Base-by-base conservation (phyloP, 148 eudicot species). In the Suaeda aralocaspica region DNA sequence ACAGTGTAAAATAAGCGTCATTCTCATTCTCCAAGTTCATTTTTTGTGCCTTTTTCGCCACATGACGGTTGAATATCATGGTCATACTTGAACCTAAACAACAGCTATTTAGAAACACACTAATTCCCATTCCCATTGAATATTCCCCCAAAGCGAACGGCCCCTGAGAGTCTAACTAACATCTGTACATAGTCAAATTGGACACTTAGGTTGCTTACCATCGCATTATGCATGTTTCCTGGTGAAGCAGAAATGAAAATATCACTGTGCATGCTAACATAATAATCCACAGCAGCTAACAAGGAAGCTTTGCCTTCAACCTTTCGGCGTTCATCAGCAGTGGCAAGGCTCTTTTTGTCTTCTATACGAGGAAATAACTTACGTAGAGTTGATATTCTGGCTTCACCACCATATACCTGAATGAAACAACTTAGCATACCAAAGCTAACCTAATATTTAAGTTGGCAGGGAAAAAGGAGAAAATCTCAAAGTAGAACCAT, bases 171-270 rank as follows among this genome's bases (percentile, higher is more conserved):
- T 1, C 0, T 49, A 22, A 49, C 19, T 21, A 18, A 49, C 6
- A 19, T 18, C 18, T 49, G 24, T 49, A 49, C 18, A 19, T 14
- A 25, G 24, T 60, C 6, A 33, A 36, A 69, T 29, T 15, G 13
- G 45, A 66, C 12, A 21, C 21, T 62, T 24, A 25, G 62, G 66
- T 51, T 28, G 41, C 84, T 71, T 86, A 93, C 98, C 90, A 94
- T 78, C 21, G 99, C 99, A 78, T 94, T 94, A 81, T 94, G 99
- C 99, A 94, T 94, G 74, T 94, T 94, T 60, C 99, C 99, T 24
- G 99, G 99, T 31, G 99, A 94, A 74, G 99, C 99, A 49, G 99
- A 94, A 62, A 94, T 82, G 83, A 94, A 94, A 69, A 94, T 83
- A 57, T 94, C 96, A 41, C 96, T 89, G 58, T 87, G 85, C 91